These are phyloP conservation scores for Hyaloperonospora brassicae DNA, from an alignment of 352 stramenopile genomes.

Conservation along the genomic window DNA sequence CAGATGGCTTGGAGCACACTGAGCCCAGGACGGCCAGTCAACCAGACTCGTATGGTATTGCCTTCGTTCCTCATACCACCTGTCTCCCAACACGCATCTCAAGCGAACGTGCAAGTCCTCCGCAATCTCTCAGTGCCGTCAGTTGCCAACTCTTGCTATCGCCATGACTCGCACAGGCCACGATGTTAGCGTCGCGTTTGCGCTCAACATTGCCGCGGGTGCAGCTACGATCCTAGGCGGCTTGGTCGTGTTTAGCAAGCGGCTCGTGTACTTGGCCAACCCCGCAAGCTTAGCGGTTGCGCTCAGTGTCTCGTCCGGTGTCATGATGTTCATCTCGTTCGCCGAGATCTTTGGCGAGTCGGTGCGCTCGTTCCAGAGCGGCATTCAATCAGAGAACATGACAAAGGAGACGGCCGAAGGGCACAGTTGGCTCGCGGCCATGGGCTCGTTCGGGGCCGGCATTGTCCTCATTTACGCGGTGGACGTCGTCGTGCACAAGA, in stretches of 20 bases:
- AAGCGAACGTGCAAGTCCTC: too few species aligned
- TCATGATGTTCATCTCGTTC: conserved; percentile 80
- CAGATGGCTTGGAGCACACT: too few species aligned
- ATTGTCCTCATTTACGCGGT: conserved; percentile 53
- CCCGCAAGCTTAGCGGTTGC: conserved; percentile 70
- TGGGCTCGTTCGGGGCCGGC: conserved; percentile 79
- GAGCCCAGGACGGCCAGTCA: too few species aligned
- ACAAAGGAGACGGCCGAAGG: conserved; percentile 25
- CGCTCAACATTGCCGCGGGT: conserved; percentile 41
- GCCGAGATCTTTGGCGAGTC: conserved; percentile 49
- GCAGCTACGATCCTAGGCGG: conserved; percentile 49
- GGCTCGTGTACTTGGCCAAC: conserved; percentile 43
- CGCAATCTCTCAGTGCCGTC: not conserved
- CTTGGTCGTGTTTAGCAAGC: conserved; percentile 43
- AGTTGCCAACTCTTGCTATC: conserved; percentile 9
- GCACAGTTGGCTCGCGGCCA: conserved; percentile 73
- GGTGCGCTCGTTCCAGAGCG: conserved; percentile 27
- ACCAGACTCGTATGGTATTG: too few species aligned
- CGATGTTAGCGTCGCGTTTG: conserved; percentile 34
- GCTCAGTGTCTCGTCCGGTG: conserved; percentile 57
- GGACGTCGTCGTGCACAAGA: conserved; percentile 36
- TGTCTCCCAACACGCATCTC: too few species aligned
- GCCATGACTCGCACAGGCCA: conserved; percentile 35
- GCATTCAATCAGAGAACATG: conserved; percentile 29
- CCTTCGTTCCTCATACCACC: too few species aligned